phyloP scores from a whole-genome alignment of 2,329 filamentous ascomycete species.

The Penicillium sp. region DNA sequence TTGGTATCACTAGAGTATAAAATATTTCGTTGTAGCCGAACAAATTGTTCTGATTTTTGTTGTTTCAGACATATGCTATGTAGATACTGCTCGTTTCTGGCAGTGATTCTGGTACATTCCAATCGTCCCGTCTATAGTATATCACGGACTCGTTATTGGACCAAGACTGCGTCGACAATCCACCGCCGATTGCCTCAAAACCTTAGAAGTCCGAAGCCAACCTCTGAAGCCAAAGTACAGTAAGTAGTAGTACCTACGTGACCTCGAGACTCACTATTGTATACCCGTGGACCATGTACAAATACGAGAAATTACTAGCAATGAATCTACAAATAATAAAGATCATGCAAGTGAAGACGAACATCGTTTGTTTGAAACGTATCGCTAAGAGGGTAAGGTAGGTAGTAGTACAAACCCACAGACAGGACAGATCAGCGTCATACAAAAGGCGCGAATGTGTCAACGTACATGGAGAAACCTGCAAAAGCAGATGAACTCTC shows the following conservation, averaged over 20 bases:
- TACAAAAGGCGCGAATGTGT: background rate
- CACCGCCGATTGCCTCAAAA: no score
- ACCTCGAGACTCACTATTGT: no score
- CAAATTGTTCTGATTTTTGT: background rate
- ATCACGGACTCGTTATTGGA: no score
- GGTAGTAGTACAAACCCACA: conserved; percentile 3
- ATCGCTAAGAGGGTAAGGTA: background rate
- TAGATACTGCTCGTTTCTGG: background rate
- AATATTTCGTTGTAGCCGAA: background rate
- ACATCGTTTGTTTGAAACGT: conserved; percentile 2
- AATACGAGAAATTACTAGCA: no score
- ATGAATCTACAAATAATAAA: background rate
- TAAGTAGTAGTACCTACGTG: no score
- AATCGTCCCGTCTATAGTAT: no score
- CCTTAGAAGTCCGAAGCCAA: no score
- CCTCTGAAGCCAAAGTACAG: no score
- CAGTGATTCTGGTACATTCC: no score
- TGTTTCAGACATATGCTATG: background rate
- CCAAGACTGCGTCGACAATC: no score
- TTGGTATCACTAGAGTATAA: background rate
- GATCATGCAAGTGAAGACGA: background rate
- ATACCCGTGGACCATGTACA: no score
- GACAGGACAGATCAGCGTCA: background rate
- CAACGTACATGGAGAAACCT: background rate
- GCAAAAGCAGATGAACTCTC: background rate